Evolutionary conservation across 2,329 filamentous ascomycete species (phyloP).

Genomic region (Claviceps quebecensis): DNA sequence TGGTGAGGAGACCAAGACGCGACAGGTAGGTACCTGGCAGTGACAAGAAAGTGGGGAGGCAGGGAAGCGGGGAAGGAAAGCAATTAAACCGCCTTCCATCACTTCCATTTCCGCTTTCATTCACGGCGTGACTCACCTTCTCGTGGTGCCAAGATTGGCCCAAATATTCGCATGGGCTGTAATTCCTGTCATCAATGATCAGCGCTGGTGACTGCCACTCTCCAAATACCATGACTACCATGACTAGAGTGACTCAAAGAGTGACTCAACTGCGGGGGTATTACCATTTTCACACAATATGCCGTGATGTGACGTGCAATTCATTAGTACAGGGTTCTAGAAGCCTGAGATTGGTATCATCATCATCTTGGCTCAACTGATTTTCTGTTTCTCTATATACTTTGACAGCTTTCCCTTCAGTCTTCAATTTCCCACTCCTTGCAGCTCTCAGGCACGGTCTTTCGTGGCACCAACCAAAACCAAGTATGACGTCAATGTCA

Average conservation of each 20-base stretch:
- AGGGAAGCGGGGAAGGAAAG: no score
- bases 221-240: not conserved
- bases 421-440: not conserved
- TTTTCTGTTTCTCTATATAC: not conserved
- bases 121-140: not conserved
- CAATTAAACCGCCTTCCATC: no score
- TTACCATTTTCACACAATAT: not conserved
- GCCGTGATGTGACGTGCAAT: not conserved
- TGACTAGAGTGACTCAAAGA: no score
- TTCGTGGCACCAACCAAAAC: not conserved
- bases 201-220: no score
- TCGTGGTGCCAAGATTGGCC: not conserved
- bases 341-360: not conserved
- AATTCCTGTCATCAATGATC: no score
- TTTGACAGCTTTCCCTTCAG: not conserved
- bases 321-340: no score
- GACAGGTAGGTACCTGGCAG: no score
- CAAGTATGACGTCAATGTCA: constrained; percentile 31
- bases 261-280: not conserved
- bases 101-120: no score
- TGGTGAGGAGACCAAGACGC: no score
- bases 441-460: no score
- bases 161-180: not conserved
- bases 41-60: no score
- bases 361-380: not conserved